phyloP scores from a whole-genome alignment of 1,284 basidiomycete species.

The Cryptococcus sp. region DNA sequence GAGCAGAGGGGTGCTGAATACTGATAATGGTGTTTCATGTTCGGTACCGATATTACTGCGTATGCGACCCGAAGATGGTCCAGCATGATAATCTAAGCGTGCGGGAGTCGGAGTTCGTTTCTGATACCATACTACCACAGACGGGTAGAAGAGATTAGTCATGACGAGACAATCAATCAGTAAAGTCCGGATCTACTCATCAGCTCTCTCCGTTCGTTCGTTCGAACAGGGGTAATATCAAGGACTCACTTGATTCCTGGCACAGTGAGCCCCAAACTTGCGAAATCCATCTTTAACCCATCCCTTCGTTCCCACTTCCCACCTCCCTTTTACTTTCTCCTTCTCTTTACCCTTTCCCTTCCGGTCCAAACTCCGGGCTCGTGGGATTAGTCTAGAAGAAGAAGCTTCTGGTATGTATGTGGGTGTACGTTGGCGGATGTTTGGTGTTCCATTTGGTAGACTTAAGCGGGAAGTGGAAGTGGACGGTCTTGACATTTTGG shows the following conservation, averaged over 20 bases:
- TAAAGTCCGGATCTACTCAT: conserved; percentile 73
- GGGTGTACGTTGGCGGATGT: too few relatives aligned
- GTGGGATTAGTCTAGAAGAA: too few relatives aligned
- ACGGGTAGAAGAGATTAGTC: conserved; percentile 90
- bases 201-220: neutral
- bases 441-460: too few relatives aligned
- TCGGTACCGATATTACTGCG: neutral
- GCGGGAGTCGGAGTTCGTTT: conserved; percentile 35
- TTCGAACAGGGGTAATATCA: neutral
- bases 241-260: conserved; percentile 43
- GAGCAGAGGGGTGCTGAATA: conserved; percentile 35
- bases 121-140: conserved; percentile 73
- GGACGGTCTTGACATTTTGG: too few relatives aligned
- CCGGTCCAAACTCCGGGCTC: too few relatives aligned
- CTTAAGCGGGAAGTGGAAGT: too few relatives aligned
- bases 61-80: conserved; percentile 1
- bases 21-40: conserved; percentile 31
- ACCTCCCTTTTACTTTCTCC: neutral
- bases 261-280: conserved; percentile 47
- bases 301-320: conserved; percentile 14
- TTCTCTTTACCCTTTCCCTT: conserved; percentile 3
- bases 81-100: conserved; percentile 11
- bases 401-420: too few relatives aligned
- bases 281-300: conserved; percentile 37
- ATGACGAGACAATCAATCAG: conserved; percentile 91